Conservation (phyloP, 73 alveolate species). For the Strombidium stylifer region DNA sequence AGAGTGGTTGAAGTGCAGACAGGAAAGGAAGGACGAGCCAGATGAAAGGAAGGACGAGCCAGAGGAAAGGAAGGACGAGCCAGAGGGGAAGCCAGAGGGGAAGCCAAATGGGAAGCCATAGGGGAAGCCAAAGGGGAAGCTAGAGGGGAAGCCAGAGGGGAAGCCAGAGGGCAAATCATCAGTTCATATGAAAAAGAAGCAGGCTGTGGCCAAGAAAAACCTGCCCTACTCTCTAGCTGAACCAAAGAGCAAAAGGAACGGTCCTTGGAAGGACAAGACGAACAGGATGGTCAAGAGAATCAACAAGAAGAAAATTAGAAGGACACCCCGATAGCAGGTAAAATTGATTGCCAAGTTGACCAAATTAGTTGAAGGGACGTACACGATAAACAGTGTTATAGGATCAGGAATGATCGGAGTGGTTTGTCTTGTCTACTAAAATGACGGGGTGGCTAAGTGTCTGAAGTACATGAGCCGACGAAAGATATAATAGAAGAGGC, state of each 20-base stretch:
- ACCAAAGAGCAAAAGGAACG: neutral
- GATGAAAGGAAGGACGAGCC: constrained; percentile 2
- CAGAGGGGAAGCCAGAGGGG: constrained; percentile 9
- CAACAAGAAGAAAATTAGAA: no score
- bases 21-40: constrained; percentile 28
- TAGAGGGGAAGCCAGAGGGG: neutral
- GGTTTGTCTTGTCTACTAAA: no score
- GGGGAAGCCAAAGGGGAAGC: neutral
- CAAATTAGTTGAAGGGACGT: no score
- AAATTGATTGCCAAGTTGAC: no score
- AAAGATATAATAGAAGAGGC: no score
- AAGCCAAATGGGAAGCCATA: neutral
- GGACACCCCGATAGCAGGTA: no score
- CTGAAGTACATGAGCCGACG: no score
- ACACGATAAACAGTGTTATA: no score
- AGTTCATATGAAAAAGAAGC: neutral
- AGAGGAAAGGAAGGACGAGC: constrained; percentile 11
- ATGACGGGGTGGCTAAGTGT: no score
- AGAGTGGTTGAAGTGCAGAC: constrained; percentile 10
- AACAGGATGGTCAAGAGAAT: no score
- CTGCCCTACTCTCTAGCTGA: neutral
- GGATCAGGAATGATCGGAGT: no score
- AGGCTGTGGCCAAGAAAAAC: neutral
- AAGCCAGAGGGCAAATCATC: neutral
- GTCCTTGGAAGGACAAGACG: neutral